A percentile compares a stretch with the other conserved stretches of the same genome.
Conservation (phyloP, 352 stramenopile species). For the Plasmopara viticola region DNA sequence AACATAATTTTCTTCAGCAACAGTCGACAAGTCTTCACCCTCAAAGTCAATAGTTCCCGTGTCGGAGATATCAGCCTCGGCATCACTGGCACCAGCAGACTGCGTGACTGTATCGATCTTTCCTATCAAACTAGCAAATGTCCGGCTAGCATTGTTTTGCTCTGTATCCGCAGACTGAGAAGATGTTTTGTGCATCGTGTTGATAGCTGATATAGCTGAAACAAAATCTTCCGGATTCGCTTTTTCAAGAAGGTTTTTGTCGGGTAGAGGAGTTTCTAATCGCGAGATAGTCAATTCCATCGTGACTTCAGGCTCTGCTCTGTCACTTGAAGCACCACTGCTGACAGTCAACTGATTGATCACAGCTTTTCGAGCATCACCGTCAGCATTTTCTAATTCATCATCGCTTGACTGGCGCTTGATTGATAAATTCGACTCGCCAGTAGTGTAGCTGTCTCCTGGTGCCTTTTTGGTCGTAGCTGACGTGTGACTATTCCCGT, state of each 20-base stretch:
- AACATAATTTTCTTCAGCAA: background rate
- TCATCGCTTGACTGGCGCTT: too few species aligned
- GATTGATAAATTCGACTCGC: too few species aligned
- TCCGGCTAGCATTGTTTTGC: too few species aligned
- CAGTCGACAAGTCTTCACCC: constrained; percentile 19
- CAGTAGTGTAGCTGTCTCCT: too few species aligned
- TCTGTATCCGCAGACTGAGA: too few species aligned
- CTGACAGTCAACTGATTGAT: constrained; percentile 1
- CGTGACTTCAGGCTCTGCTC: constrained; percentile 1
- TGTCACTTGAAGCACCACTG: background rate
- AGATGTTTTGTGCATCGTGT: too few species aligned
- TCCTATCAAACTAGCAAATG: too few species aligned
- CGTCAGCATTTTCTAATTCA: constrained; percentile 2
- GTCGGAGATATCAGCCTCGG: constrained; percentile 25
- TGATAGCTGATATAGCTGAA: background rate
- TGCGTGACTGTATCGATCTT: background rate
- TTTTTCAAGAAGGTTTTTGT: constrained; percentile 1
- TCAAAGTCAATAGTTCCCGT: constrained; percentile 32
- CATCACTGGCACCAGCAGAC: constrained; percentile 1
- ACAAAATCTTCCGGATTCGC: background rate
- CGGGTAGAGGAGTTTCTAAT: constrained; percentile 8
- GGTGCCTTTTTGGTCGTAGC: too few species aligned
- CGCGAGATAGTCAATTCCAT: constrained; percentile 2
- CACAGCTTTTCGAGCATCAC: background rate
- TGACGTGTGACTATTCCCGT: too few species aligned